Percentiles rank a stretch among this genome's conserved stretches.
phyloP scores from a whole-genome alignment of 306 rosid genomes.

The Citrullus colocynthis region DNA sequence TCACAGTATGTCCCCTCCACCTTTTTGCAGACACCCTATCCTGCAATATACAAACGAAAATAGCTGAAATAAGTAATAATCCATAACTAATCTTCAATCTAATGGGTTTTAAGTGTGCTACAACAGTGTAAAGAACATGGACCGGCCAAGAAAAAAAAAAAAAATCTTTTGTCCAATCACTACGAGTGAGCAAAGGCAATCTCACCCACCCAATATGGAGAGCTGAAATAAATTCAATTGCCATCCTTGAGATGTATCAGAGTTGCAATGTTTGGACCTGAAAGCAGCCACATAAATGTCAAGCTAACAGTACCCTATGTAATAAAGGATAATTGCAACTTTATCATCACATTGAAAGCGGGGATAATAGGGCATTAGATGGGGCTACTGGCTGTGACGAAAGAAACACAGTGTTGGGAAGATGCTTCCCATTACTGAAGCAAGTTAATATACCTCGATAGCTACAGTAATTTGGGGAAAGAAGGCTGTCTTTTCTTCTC shows the following conservation, averaged over 20 bases:
- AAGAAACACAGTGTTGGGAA: constrained; percentile 11
- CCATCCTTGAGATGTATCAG: neutral
- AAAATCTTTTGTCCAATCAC: constrained; percentile 2
- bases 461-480: neutral
- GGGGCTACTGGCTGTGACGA: neutral
- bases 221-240: constrained; percentile 1
- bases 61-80: neutral
- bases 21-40: neutral
- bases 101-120: neutral
- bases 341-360: constrained; percentile 1
- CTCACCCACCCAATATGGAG: neutral
- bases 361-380: neutral
- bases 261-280: neutral
- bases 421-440: constrained; percentile 6
- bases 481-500: neutral
- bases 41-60: neutral
- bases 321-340: constrained; percentile 6
- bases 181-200: neutral
- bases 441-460: neutral
- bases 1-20: constrained; percentile 1
- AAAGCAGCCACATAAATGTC: constrained; percentile 4
- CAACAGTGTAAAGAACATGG: constrained; percentile 4
- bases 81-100: neutral
- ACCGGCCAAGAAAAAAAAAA: neutral
- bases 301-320: constrained; percentile 2